These are phyloP conservation scores for Camellia lanceoleosa DNA, from an alignment of 148 eudicot genomes.

Conservation along the genomic window DNA sequence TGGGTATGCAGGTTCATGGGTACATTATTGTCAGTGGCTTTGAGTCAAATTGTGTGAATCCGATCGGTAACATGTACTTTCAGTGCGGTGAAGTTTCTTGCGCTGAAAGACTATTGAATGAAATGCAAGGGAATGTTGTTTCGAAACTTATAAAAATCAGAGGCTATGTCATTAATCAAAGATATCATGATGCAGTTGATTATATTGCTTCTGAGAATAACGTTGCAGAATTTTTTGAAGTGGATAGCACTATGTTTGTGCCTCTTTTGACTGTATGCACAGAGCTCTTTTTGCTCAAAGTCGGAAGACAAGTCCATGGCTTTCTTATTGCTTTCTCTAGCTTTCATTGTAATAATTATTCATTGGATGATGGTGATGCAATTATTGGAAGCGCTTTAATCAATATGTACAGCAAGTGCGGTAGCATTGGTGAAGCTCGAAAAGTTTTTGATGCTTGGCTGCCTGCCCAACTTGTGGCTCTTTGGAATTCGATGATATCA, in stretches of 20 bases:
- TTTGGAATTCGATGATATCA: slow-evolving; percentile 32
- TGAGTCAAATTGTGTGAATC: slow-evolving; percentile 15
- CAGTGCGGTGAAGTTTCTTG: slow-evolving; percentile 22
- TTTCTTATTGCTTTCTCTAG: slow-evolving; percentile 15
- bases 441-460: slow-evolving; percentile 26
- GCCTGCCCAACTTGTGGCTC: slow-evolving; percentile 10
- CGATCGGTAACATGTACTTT: slow-evolving; percentile 31
- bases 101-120: slow-evolving; percentile 27
- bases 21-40: slow-evolving; percentile 27
- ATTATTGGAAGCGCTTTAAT: slow-evolving; percentile 32
- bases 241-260: slow-evolving; percentile 25
- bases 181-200: slow-evolving; percentile 16
- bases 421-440: slow-evolving; percentile 24
- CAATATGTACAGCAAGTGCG: slow-evolving; percentile 37
- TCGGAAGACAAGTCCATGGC: slow-evolving; percentile 34
- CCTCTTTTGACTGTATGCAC: slow-evolving; percentile 30
- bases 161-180: slow-evolving; percentile 28
- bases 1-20: slow-evolving; percentile 36
- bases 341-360: background rate
- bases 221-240: slow-evolving; percentile 19
- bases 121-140: slow-evolving; percentile 14
- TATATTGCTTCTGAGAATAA: slow-evolving; percentile 16
- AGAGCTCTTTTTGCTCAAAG: slow-evolving; percentile 22
- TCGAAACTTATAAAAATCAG: slow-evolving; percentile 30
- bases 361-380: slow-evolving; percentile 15